Evolutionary conservation across 2,329 filamentous ascomycete species (phyloP), one percentile per base, ranked within the genome.

Genomic region (Hypoxylon sp.): DNA sequence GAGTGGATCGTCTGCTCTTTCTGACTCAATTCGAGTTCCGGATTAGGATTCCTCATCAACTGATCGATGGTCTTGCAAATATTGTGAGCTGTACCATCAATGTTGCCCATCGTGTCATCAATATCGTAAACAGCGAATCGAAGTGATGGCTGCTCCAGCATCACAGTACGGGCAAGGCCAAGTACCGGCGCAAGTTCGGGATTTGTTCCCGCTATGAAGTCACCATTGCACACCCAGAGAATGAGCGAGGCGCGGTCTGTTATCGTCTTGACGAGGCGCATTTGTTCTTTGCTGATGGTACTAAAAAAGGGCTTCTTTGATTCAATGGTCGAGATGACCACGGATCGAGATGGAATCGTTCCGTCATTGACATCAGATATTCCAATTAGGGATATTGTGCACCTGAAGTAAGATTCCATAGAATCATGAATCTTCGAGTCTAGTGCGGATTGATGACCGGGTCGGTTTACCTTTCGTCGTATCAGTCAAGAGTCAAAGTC

Each of bases 131-230:
- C 17, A 2, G 6, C 17, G 6, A 52, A 52, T 13, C 17, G 29
- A 17, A 35, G 14, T 11, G 48, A 52, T 19, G 48, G 48, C 5
- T 52, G 48, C 17, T 52, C 48, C 1, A 52, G 29, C 29, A 52
- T 37, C 9, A 52, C 9, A 13, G 48, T 5, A 10, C 48, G 48
- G 9, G 48, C 13, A 11, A 52, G 17, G n/a, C 37, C 37, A 42
- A 42, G 37, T 5, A 42, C n/a, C 14, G 37, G 37, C 37, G 37
- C 37, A 42, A 42, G 9, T 19, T 42, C 37, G 2, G 37, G 37
- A 9, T 17, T 17, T 42, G 5, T 17, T 42, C 14, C 37, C 9
- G 37, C 14, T 5, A 42, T 42, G 37, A 42, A 42, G 14, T 42
- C 37, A 5, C 14, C 37, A 17, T 42, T 17, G n/a, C 37, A 42